These are phyloP conservation scores for Boletales sp. DNA, from an alignment of 768 basidiomycete genomes.

Conservation along the genomic window DNA sequence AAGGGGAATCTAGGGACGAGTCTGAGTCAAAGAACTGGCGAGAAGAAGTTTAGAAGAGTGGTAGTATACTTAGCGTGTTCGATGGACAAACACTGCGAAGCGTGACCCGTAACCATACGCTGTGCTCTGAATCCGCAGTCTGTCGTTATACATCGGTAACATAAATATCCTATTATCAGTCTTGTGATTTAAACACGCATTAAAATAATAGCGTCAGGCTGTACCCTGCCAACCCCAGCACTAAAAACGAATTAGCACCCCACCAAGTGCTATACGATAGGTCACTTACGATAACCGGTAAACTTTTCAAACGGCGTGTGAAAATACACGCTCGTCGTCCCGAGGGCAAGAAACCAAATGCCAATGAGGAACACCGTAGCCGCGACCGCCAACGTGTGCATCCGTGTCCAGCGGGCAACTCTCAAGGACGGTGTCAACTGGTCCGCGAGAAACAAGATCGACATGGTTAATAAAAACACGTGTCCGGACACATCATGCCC, in stretches of 20 bases:
- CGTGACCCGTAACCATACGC: too few species aligned
- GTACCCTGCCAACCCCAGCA: slow-evolving; percentile 37
- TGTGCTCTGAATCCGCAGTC: too few species aligned
- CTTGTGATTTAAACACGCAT: background rate
- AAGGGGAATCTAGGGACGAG: too few species aligned
- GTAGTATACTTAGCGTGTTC: too few species aligned
- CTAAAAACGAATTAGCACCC: slow-evolving; percentile 21
- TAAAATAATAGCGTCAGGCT: slow-evolving; percentile 26
- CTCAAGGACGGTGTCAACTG: slow-evolving; percentile 61
- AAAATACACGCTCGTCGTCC: slow-evolving; percentile 87
- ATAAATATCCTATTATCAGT: too few species aligned
- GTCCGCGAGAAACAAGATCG: slow-evolving; percentile 72
- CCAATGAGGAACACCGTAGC: slow-evolving; percentile 46
- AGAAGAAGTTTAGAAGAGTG: too few species aligned
- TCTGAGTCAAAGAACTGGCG: too few species aligned
- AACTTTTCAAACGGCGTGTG: slow-evolving; percentile 87
- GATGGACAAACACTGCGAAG: too few species aligned
- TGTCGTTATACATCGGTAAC: too few species aligned
- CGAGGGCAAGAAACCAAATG: slow-evolving; percentile 70
- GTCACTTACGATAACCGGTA: slow-evolving; percentile 72
- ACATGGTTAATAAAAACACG: slow-evolving; percentile 83
- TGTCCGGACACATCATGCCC: slow-evolving; percentile 97
- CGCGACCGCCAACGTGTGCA: slow-evolving; percentile 47
- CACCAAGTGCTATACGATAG: background rate
- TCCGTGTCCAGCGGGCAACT: slow-evolving; percentile 34